Conservation (phyloP, 2,329 filamentous ascomycete species). For the Raffaelea arxii region DNA sequence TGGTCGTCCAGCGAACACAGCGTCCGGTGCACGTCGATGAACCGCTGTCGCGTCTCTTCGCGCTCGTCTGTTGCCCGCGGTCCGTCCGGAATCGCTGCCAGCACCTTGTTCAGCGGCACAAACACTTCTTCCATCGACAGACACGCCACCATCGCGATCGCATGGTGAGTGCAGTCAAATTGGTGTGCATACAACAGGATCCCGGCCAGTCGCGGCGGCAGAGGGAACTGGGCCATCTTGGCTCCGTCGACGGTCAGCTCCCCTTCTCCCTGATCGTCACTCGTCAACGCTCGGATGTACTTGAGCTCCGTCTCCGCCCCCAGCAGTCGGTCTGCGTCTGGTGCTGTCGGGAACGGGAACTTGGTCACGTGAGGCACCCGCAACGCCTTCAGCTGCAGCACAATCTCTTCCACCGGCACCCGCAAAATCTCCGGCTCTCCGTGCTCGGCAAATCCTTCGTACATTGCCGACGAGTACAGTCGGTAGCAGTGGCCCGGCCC, state of each 20-base stretch:
- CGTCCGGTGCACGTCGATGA: conserved; percentile 63
- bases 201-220: conserved; percentile 82
- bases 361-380: conserved; percentile 81
- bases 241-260: conserved; percentile 70
- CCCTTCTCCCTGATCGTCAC: conserved; percentile 54
- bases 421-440: conserved; percentile 80
- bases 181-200: conserved; percentile 84
- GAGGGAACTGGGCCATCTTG: conserved; percentile 78
- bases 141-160: conserved; percentile 79
- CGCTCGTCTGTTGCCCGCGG: conserved; percentile 27
- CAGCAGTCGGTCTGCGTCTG: conserved; percentile 63
- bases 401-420: conserved; percentile 86
- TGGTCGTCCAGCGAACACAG: conserved; percentile 74
- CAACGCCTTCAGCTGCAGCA: conserved; percentile 92
- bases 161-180: conserved; percentile 73
- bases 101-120: conserved; percentile 69
- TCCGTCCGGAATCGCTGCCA: conserved; percentile 54
- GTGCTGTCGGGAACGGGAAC: conserved; percentile 92
- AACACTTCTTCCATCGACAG: conserved; percentile 85
- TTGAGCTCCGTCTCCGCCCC: conserved; percentile 79
- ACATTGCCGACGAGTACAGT: conserved; percentile 89
- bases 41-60: conserved; percentile 31
- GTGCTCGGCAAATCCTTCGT: conserved; percentile 77
- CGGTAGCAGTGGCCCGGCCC: conserved; percentile 94
- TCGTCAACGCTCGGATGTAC: conserved; percentile 78